Evolutionary conservation across 495 filamentous ascomycete genomes (phyloP).

Genomic region (Rostrohypoxylon terebratum): DNA sequence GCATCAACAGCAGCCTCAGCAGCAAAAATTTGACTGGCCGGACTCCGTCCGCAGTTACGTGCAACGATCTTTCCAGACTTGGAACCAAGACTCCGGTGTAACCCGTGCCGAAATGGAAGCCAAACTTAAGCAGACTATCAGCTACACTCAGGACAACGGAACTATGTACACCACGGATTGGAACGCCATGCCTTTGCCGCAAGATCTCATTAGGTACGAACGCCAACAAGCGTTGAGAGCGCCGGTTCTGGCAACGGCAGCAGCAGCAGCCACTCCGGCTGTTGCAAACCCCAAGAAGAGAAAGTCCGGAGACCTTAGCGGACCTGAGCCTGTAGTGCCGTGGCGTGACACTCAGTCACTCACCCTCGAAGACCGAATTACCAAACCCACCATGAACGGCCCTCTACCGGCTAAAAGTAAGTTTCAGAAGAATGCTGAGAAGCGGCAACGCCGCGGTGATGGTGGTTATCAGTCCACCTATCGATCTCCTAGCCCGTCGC

Average conservation of each 20-base stretch:
- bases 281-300: constrained; percentile 71
- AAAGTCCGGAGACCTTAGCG: constrained; percentile 76
- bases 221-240: constrained; percentile 59
- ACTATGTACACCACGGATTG: constrained; percentile 81
- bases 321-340: constrained; percentile 66
- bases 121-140: constrained; percentile 88
- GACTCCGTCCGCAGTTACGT: constrained; percentile 83
- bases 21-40: constrained; percentile 79
- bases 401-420: constrained; percentile 75
- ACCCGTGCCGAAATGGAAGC: constrained; percentile 76
- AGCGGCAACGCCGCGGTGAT: constrained; percentile 88
- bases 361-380: constrained; percentile 81
- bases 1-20: constrained; percentile 50
- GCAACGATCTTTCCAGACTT: constrained; percentile 81
- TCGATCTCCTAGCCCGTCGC: constrained; percentile 70
- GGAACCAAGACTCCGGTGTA: constrained; percentile 74
- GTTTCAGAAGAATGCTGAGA: constrained; percentile 87
- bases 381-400: constrained; percentile 64
- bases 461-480: constrained; percentile 71
- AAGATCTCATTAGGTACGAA: constrained; percentile 84
- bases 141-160: constrained; percentile 75
- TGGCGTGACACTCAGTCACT: constrained; percentile 78
- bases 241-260: constrained; percentile 18
- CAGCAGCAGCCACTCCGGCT: constrained; percentile 27
- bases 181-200: constrained; percentile 85